Percentiles rank a stretch among this genome's conserved stretches.
Evolutionary conservation across 2,329 filamentous ascomycete genomes (phyloP).

Genomic region (Aciculosporium take): DNA sequence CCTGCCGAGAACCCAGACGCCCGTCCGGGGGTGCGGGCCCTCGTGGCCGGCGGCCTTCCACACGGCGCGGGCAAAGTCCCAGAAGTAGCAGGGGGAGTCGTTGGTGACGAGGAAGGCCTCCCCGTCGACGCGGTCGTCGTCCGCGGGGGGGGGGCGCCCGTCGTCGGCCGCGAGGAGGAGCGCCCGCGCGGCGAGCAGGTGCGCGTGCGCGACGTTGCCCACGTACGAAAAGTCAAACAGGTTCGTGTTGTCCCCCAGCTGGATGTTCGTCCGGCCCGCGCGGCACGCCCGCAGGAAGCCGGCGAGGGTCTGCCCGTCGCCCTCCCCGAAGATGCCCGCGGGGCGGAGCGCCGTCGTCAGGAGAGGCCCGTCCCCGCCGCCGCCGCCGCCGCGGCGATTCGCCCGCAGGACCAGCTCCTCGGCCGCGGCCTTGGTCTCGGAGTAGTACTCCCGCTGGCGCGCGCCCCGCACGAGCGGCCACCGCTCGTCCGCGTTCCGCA

Average conservation of each 20-base stretch:
- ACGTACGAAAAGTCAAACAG: constrained; percentile 52
- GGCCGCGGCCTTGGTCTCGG: constrained; percentile 65
- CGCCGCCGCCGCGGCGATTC: constrained; percentile 43
- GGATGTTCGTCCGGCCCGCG: constrained; percentile 55
- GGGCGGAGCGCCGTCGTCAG: constrained; percentile 73
- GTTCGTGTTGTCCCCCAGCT: constrained; percentile 59
- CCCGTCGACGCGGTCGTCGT: constrained; percentile 64
- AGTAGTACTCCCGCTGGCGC: constrained; percentile 68
- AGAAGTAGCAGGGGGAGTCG: constrained; percentile 76
- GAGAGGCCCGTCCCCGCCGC: constrained; percentile 28
- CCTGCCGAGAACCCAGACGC: constrained; percentile 40
- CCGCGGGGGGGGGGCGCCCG: constrained; percentile 43
- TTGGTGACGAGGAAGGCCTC: constrained; percentile 88
- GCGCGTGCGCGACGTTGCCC: constrained; percentile 56
- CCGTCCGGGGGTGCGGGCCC: constrained; percentile 13
- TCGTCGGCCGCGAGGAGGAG: constrained; percentile 48
- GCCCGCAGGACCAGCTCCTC: constrained; percentile 68
- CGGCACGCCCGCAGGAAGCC: constrained; percentile 60
- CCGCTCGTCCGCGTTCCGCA: constrained; percentile 73
- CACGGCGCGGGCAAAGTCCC: constrained; percentile 70
- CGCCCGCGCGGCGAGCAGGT: constrained; percentile 64
- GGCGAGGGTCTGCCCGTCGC: constrained; percentile 63
- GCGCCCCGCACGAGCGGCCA: constrained; percentile 63
- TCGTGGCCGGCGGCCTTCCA: constrained; percentile 50
- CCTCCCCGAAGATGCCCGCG: constrained; percentile 81